These are phyloP conservation scores for Wallacemonas collosoma DNA, from an alignment of 208 protist species.

Conservation along the genomic window DNA sequence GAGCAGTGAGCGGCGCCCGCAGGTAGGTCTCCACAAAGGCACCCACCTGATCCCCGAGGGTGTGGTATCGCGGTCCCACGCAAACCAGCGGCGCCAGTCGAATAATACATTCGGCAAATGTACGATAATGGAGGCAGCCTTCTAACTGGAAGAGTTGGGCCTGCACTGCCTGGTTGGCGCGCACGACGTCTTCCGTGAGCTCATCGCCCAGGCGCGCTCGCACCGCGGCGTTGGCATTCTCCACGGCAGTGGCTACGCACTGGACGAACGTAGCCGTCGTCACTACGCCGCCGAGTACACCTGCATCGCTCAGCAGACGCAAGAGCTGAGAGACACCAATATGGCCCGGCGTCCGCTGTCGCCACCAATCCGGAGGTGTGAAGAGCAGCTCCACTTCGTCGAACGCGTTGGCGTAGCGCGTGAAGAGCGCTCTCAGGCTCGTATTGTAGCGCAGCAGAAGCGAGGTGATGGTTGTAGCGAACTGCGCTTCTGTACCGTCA, in stretches of 20 bases:
- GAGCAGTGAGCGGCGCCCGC: conserved; percentile 16
- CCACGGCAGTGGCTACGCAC: conserved; percentile 44
- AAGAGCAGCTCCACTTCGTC: conserved; percentile 56
- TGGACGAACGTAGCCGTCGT: conserved; percentile 50
- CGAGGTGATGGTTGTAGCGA: conserved; percentile 30
- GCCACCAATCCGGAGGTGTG: conserved; percentile 76
- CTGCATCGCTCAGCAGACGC: conserved; percentile 60
- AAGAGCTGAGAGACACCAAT: conserved; percentile 68
- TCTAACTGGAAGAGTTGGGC: conserved; percentile 31
- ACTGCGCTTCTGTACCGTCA: conserved; percentile 34
- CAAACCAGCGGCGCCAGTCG: conserved; percentile 57
- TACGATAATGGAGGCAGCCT: conserved; percentile 71
- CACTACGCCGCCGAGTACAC: conserved; percentile 53
- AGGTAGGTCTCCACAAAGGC: conserved; percentile 42
- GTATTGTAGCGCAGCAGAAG: conserved; percentile 81
- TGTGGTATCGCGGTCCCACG: conserved; percentile 35
- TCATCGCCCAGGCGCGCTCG: conserved; percentile 9
- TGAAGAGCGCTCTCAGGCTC: conserved; percentile 59
- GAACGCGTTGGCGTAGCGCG: conserved; percentile 34
- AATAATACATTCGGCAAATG: conserved; percentile 83
- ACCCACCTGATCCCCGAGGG: conserved; percentile 45
- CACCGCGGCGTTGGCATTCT: neutral
- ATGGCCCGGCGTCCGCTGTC: conserved; percentile 64
- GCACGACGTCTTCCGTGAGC: conserved; percentile 15
- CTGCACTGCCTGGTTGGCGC: conserved; percentile 3